A percentile compares a stretch with the other conserved stretches of the same genome.
Conservation (phyloP, 2,329 filamentous ascomycete species). For the Beauveria sp. region DNA sequence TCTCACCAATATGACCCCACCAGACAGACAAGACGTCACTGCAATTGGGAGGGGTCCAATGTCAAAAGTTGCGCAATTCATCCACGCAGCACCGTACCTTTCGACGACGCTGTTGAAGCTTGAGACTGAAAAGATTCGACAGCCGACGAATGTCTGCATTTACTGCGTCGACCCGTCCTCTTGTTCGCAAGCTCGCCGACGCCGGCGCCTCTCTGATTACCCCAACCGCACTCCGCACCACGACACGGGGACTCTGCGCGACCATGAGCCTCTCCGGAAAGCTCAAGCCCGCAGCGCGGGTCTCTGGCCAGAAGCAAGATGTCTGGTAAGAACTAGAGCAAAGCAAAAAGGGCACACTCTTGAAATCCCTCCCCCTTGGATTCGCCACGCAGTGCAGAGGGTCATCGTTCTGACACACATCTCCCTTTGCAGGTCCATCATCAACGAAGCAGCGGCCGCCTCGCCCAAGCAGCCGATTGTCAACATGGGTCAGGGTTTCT, state of each 20-base stretch:
- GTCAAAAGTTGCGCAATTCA: neutral
- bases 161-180: neutral
- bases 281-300: conserved; percentile 42
- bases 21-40: neutral
- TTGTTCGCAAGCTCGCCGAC: neutral
- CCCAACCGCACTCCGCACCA: neutral
- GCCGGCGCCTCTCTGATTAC: neutral
- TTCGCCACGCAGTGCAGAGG: too few relatives aligned
- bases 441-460: conserved; percentile 58
- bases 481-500: conserved; percentile 61
- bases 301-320: conserved; percentile 43
- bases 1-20: neutral
- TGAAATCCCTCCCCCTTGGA: too few relatives aligned
- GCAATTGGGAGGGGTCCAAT: neutral
- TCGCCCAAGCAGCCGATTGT: conserved; percentile 57
- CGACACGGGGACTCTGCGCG: conserved; percentile 19
- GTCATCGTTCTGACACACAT: neutral
- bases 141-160: neutral
- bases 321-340: conserved; percentile 35
- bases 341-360: too few relatives aligned
- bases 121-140: too few relatives aligned
- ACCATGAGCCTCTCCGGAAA: conserved; percentile 37
- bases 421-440: conserved; percentile 44
- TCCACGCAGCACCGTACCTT: neutral
- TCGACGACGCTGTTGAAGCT: neutral